Percentiles rank a stretch among this genome's conserved stretches.
Conservation (phyloP, 2,329 filamentous ascomycete species). For the Aspergillus quadrilineatus region DNA sequence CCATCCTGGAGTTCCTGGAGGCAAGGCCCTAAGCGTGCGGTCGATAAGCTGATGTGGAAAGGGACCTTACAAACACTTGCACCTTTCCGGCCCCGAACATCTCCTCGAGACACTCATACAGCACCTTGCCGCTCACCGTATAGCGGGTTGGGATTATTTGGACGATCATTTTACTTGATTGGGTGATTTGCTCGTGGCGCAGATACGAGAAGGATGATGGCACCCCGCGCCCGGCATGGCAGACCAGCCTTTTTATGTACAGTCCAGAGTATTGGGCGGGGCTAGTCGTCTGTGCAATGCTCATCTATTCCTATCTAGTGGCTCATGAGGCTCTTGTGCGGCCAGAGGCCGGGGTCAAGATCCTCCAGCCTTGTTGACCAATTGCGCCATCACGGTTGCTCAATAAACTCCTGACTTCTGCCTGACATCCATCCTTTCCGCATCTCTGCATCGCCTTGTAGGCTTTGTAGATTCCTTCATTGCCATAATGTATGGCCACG, state of each 20-base stretch:
- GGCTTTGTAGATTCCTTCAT: not conserved
- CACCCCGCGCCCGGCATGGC: not conserved
- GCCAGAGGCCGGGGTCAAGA: not conserved
- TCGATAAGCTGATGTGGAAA: not conserved
- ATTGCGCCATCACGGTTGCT: not conserved
- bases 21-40: not conserved
- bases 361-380: not conserved
- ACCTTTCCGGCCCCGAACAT: not conserved
- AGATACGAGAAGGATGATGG: not conserved
- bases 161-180: not conserved
- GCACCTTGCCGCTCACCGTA: not conserved
- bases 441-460: not conserved
- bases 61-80: not conserved
- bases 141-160: not conserved
- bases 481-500: not conserved
- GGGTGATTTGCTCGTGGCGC: not conserved
- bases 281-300: not conserved
- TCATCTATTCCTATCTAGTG: not conserved
- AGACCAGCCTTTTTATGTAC: not conserved
- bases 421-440: not conserved
- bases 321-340: not conserved
- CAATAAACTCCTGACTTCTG: not conserved
- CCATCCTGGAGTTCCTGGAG: not conserved
- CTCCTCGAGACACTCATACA: not conserved
- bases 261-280: not conserved